phyloP scores from a whole-genome alignment of 805 yeast species.

The Starmerella vaccinii region DNA sequence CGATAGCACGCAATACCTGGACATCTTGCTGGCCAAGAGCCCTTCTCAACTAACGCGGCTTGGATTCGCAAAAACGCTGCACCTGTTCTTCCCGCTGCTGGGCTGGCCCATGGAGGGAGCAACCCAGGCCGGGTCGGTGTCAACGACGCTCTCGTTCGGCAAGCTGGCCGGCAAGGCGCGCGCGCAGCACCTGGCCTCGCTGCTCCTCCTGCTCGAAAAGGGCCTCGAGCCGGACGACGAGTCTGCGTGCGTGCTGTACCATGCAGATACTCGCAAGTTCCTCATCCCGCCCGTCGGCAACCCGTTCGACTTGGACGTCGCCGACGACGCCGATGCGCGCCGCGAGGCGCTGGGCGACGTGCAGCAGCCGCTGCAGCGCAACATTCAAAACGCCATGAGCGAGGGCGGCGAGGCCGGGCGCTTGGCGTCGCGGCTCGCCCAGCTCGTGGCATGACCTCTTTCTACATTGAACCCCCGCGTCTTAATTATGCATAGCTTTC shows the following conservation, averaged over 20 bases:
- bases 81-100: conserved; percentile 55
- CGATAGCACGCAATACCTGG: conserved; percentile 61
- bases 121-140: conserved; percentile 20
- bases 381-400: conserved; percentile 5
- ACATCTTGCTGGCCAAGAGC: conserved; percentile 40
- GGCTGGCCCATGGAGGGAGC: conserved; percentile 45
- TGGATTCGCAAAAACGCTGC: conserved; percentile 33
- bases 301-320: conserved; percentile 20
- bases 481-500: no score
- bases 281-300: conserved; percentile 18
- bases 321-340: conserved; percentile 25
- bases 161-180: conserved; percentile 24
- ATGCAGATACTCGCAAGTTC: conserved; percentile 18
- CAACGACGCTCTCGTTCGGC: conserved; percentile 22
- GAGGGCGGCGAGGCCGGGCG: conserved; percentile 22
- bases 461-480: no score
- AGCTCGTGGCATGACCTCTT: not conserved
- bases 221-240: conserved; percentile 17
- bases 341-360: conserved; percentile 14
- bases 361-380: conserved; percentile 13
- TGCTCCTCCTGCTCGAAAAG: conserved; percentile 15
- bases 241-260: conserved; percentile 5
- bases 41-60: conserved; percentile 19
- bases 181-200: conserved; percentile 22
- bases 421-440: not conserved